Base-by-base conservation (phyloP, 768 basidiomycete genomes). In the Xerocomus potaroensis region DNA sequence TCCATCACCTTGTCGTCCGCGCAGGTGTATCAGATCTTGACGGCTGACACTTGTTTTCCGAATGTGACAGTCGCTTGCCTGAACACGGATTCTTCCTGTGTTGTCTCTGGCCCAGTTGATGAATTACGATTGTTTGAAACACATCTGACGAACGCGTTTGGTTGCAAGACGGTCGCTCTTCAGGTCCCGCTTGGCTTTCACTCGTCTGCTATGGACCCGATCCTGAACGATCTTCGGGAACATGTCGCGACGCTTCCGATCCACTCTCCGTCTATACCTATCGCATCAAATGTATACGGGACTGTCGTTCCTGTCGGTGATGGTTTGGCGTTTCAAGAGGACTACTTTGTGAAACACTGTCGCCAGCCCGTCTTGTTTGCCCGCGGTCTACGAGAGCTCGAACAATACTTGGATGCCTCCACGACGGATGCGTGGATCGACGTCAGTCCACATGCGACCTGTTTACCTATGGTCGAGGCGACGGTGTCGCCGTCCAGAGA, bases 131-230 rank as follows among this genome's bases (percentile, higher is more conserved):
- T 51, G 0, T 70, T 87, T 29, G 71, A 73, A 46, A 45, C 49
- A 1, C 56, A 72, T 48, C 61, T 83, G 24, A 69, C 76, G 48
- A 34, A 42, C 8, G 44, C 62, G 22, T 55, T 64, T 0, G 48
- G 54, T 8, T 73, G 69, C 59, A 76, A 73, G 55, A 71, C 61
- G 32, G 60, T 69, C 14, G 55, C 74, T 34, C 69, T 88, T 2
- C 51, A 69, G 5, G 77, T 83, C 8, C 78, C 79, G 1, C 83
- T 78, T 49, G 86, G 77, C 2, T 84, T 78, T 56, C 87, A 89
- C 63, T 83, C 80, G 35, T 47, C 67, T n/a, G 77, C 80, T 2
- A 84, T 88, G 84, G 59, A 63, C 6, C 76, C 82, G 0, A 54
- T 85, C 10, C 50, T 80, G 12, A 65, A 71, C n/a, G 75, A 76